Evolutionary conservation across 2,329 filamentous ascomycete species (phyloP), one percentile per base, ranked within the genome.

Genomic region (Colletotrichum sublineola): DNA sequence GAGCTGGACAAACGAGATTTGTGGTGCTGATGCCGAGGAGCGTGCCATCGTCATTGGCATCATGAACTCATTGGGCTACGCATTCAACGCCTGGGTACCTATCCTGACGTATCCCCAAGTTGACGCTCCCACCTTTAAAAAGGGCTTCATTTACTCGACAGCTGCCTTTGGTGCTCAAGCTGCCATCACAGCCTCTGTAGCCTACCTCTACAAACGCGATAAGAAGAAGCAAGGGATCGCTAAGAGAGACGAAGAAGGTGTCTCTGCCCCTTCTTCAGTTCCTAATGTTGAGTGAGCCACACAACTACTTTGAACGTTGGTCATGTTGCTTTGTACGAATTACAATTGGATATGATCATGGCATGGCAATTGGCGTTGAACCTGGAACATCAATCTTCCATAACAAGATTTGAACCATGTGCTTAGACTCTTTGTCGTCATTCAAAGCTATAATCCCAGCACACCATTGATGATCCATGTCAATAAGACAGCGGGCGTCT

Each of bases 71-170:
- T 8, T 73, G 15, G 67, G 67, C 0, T 73, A 70, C 88, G 76
- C 88, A 84, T 0, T 86, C 86, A 0, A 89, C 86, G 87, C 86
- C 0, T 90, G 88, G 88, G 89, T 86, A 3, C 85, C 84, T 4
- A 75, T 90, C 2, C 76, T 90, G 15, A 83, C 85, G 0, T 90
- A 88, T 74, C 81, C 80, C 0, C 86, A 84, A 0, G 80, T 83
- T 3, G 84, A 86, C 69, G 81, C 80, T 0, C 84, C 85, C 1
- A 74, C 80, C 2, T 86, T 81, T 62, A 78, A 79, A 0, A 86
- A 85, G 68, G 84, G 84, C 1, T 86, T 82, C 50, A 76, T 80
- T 0, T 84, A 83, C 62, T 76, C 78, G 20, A 73, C 71, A 5
- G 42, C 46, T 4, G 70, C 70, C 0, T 72, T 72, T 31, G 66